phyloP scores from a whole-genome alignment of 129 eudicot species.

The Tagetes patula region DNA sequence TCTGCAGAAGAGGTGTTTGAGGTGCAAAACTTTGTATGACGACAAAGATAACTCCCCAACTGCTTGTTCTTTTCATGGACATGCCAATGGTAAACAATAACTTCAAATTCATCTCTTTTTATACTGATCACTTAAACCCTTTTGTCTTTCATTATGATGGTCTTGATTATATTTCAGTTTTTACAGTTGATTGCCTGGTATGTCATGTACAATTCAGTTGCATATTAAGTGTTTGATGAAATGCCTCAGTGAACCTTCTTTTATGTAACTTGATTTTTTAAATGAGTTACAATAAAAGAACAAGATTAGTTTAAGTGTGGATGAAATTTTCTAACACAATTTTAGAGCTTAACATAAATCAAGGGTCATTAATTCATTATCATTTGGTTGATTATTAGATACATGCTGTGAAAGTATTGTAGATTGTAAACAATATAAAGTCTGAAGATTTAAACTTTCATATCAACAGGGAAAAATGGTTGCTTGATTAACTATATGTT shows the following conservation, averaged over 20 bases:
- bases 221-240: slow-evolving; percentile 8
- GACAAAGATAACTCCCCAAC: slow-evolving; percentile 59
- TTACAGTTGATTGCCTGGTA: background rate
- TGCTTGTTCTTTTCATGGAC: slow-evolving; percentile 84
- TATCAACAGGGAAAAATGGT: background rate
- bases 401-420: background rate
- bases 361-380: slow-evolving; percentile 4
- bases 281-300: background rate
- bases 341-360: background rate
- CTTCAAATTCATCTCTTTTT: background rate
- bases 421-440: background rate
- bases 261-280: background rate
- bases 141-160: background rate
- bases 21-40: slow-evolving; percentile 58
- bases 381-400: slow-evolving; percentile 13
- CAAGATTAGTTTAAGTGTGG: background rate
- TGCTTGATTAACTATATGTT: background rate
- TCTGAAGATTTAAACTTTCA: slow-evolving; percentile 6
- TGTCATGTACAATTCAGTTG: background rate
- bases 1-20: slow-evolving; percentile 58
- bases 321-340: background rate
- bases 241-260: slow-evolving; percentile 7
- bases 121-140: background rate
- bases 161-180: background rate
- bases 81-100: slow-evolving; percentile 47